phyloP scores from a whole-genome alignment of 1,284 basidiomycete genomes.

The Microbotryomycetes sp. region DNA sequence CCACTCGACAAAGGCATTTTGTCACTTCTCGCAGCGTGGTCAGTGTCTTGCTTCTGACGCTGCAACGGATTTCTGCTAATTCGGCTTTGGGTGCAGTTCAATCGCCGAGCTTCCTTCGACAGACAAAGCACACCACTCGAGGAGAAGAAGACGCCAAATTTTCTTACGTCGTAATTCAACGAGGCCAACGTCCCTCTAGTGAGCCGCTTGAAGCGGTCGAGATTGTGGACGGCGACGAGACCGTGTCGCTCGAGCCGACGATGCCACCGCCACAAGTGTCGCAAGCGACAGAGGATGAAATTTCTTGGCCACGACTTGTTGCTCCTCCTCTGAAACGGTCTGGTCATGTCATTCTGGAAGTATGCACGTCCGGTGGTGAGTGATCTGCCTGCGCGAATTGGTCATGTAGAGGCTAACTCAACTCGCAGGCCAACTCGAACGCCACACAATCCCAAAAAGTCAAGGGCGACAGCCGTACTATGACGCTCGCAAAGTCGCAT shows the following conservation, averaged over 20 bases:
- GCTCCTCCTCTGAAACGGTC: slow-evolving; percentile 83
- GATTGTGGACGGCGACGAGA: background rate
- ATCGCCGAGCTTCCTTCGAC: slow-evolving; percentile 72
- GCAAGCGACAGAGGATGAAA: slow-evolving; percentile 38
- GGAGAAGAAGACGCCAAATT: slow-evolving; percentile 82
- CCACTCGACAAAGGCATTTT: slow-evolving; percentile 49
- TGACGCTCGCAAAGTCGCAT: slow-evolving; percentile 83
- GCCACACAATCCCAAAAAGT: slow-evolving; percentile 81
- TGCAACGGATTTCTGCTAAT: no score
- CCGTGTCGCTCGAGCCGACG: background rate
- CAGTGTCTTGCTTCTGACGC: background rate
- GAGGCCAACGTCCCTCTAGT: slow-evolving; percentile 59
- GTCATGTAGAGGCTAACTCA: slow-evolving; percentile 8
- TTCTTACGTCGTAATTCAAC: slow-evolving; percentile 81
- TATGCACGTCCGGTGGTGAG: slow-evolving; percentile 72
- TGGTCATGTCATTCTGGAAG: slow-evolving; percentile 88
- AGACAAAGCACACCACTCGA: slow-evolving; percentile 72
- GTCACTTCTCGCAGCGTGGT: slow-evolving; percentile 72
- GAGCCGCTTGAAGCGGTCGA: background rate
- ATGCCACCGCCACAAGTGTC: slow-evolving; percentile 32
- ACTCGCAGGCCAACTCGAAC: slow-evolving; percentile 69
- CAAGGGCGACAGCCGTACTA: slow-evolving; percentile 91
- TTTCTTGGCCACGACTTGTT: slow-evolving; percentile 76
- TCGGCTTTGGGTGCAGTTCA: slow-evolving; percentile 48
- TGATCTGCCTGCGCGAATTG: slow-evolving; percentile 11